Evolutionary conservation across 306 rosid species (phyloP).

Genomic region (Quercus parvula): DNA sequence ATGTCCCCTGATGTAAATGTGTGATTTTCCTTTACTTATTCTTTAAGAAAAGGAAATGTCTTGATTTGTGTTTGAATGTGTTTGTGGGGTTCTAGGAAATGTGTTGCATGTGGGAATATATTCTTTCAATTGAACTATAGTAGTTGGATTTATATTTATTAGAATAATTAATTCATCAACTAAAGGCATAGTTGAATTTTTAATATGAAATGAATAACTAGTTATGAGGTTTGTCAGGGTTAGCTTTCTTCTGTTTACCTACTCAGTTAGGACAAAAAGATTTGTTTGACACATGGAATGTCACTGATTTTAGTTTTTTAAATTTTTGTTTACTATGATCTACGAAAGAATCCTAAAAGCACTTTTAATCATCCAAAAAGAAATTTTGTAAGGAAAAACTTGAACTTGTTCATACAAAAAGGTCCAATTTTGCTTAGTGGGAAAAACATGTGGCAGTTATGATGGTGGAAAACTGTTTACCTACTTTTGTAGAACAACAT

Average conservation of each 20-base stretch:
- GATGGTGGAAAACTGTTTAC: neutral
- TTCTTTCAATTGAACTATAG: constrained; percentile 4
- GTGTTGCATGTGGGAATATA: constrained; percentile 14
- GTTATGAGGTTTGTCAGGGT: neutral
- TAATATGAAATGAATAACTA: neutral
- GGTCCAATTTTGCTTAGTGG: neutral
- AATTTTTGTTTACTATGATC: neutral
- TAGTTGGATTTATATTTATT: constrained; percentile 9
- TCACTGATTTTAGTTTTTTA: neutral
- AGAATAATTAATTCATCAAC: constrained; percentile 11
- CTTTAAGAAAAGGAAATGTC: neutral
- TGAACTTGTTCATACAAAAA: neutral
- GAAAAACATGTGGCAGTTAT: neutral
- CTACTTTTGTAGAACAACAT: neutral
- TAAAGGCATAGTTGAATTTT: constrained; percentile 21
- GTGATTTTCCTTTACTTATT: neutral
- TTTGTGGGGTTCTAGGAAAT: constrained; percentile 16
- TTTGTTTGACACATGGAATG: neutral
- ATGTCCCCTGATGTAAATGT: constrained; percentile 18
- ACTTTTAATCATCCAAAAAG: too few species aligned
- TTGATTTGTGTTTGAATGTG: neutral
- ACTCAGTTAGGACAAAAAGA: neutral
- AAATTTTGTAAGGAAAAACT: too few species aligned
- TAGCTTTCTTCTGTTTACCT: neutral
- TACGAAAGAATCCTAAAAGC: too few species aligned